phyloP scores from a whole-genome alignment of 805 yeast genomes.

The Candida morakotiae region DNA sequence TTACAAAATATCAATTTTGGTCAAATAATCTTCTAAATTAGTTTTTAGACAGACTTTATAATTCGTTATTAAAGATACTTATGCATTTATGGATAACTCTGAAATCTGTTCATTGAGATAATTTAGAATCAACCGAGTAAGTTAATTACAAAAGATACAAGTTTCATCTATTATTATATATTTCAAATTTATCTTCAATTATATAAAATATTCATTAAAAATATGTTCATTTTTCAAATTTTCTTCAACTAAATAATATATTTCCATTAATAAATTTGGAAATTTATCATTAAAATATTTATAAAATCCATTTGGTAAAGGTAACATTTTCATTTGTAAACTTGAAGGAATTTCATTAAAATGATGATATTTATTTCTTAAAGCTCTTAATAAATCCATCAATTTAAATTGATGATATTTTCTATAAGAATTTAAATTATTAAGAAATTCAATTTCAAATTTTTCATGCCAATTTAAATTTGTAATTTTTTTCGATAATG shows the following conservation, averaged over 20 bases:
- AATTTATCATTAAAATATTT: slow-evolving; percentile 68
- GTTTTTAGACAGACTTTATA: too few relatives aligned
- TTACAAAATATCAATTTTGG: too few relatives aligned
- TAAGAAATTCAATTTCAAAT: slow-evolving; percentile 71
- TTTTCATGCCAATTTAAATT: slow-evolving; percentile 72
- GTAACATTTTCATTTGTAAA: slow-evolving; percentile 63
- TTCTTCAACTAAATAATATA: slow-evolving; percentile 57
- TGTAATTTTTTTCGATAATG: slow-evolving; percentile 43
- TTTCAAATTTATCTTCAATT: neutral
- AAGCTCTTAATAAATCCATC: slow-evolving; percentile 82
- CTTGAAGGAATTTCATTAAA: slow-evolving; percentile 79
- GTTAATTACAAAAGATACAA: too few relatives aligned
- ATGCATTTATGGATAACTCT: too few relatives aligned
- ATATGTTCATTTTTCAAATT: slow-evolving; percentile 63
- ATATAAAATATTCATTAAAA: slow-evolving; percentile 34
- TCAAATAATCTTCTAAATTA: too few relatives aligned
- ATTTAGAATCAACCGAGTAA: too few relatives aligned
- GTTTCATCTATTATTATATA: too few relatives aligned
- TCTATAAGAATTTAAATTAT: slow-evolving; percentile 85
- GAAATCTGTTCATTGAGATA: too few relatives aligned
- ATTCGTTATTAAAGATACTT: too few relatives aligned
- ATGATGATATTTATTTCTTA: slow-evolving; percentile 93
- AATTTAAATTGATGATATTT: slow-evolving; percentile 76
- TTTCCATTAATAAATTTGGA: slow-evolving; percentile 74
- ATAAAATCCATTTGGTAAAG: slow-evolving; percentile 82